These are phyloP conservation scores for Diphasiastrum complanatum DNA, from an alignment of 83 land plant species.

Conservation along the genomic window DNA sequence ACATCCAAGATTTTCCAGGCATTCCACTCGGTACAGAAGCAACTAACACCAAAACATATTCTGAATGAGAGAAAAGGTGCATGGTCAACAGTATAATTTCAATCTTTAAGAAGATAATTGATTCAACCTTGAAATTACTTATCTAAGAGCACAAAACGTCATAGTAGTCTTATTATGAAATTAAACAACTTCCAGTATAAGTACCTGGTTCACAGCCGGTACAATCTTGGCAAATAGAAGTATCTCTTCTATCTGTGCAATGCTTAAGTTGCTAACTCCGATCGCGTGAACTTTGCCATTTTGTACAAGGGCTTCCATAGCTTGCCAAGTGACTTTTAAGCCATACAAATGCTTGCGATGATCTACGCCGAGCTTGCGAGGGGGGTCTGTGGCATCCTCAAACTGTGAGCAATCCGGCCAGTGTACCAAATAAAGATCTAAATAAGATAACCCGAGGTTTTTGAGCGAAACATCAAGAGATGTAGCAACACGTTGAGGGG, in stretches of 20 bases:
- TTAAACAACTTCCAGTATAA: too few relatives aligned
- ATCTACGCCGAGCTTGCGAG: constrained; percentile 42
- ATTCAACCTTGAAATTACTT: too few relatives aligned
- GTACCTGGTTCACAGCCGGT: constrained; percentile 81
- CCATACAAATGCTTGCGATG: constrained; percentile 34
- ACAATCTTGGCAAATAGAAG: constrained; percentile 70
- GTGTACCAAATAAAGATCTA: constrained; percentile 71
- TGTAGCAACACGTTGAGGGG: constrained; percentile 51
- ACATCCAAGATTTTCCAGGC: too few relatives aligned
- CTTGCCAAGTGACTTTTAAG: constrained; percentile 57
- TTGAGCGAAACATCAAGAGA: constrained; percentile 54
- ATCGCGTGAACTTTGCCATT: constrained; percentile 64
- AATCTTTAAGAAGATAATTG: too few relatives aligned
- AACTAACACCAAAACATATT: too few relatives aligned
- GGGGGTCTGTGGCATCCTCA: constrained; percentile 77
- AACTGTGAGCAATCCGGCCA: constrained; percentile 54
- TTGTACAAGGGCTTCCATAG: constrained; percentile 65
- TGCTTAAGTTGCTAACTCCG: constrained; percentile 66
- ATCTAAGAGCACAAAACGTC: too few relatives aligned
- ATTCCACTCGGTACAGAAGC: too few relatives aligned
- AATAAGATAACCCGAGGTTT: constrained; percentile 50
- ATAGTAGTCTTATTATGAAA: too few relatives aligned
- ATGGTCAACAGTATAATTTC: too few relatives aligned
- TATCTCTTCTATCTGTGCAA: constrained; percentile 55
- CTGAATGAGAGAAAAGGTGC: too few relatives aligned